A percentile compares a stretch with the other conserved stretches of the same genome.
Conservation (phyloP, 2,329 filamentous ascomycete genomes). For the Phialemoniopsis sp. region DNA sequence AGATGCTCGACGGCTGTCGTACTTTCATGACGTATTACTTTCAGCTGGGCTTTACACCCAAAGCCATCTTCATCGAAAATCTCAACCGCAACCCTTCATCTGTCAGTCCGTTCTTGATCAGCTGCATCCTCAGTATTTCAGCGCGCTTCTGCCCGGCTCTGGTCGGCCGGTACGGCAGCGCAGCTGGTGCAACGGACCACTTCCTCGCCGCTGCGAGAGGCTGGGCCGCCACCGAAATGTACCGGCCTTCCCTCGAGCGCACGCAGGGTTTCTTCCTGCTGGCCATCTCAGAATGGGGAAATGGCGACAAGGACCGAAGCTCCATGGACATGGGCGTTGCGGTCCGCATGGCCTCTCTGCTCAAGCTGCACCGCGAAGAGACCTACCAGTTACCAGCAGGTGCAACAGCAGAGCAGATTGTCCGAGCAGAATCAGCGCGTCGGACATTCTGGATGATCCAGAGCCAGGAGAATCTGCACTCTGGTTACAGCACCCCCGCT, state of each 20-base stretch:
- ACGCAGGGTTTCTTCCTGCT: conserved; percentile 24
- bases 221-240: conserved; percentile 24
- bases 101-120: conserved; percentile 30
- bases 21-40: conserved; percentile 19
- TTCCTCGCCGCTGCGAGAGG: conserved; percentile 13
- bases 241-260: conserved; percentile 15
- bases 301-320: conserved; percentile 22
- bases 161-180: conserved; percentile 18
- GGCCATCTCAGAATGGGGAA: conserved; percentile 16
- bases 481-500: conserved; percentile 20
- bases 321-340: conserved; percentile 31
- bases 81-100: conserved; percentile 9
- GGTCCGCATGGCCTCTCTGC: conserved; percentile 26
- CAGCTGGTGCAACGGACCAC: conserved; percentile 13
- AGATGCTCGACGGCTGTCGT: conserved; percentile 17
- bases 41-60: conserved; percentile 21
- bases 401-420: conserved; percentile 18
- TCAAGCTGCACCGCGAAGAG: conserved; percentile 29
- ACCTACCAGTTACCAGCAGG: conserved; percentile 19
- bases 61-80: conserved; percentile 18
- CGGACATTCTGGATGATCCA: conserved; percentile 30
- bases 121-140: conserved; percentile 52
- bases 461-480: conserved; percentile 26
- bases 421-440: conserved; percentile 23
- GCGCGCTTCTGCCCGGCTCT: conserved; percentile 48